A percentile compares a stretch with the other conserved stretches of the same genome.
These are phyloP conservation scores for Pachyrhizus erosus DNA, from an alignment of 306 rosid species.

Conservation along the genomic window DNA sequence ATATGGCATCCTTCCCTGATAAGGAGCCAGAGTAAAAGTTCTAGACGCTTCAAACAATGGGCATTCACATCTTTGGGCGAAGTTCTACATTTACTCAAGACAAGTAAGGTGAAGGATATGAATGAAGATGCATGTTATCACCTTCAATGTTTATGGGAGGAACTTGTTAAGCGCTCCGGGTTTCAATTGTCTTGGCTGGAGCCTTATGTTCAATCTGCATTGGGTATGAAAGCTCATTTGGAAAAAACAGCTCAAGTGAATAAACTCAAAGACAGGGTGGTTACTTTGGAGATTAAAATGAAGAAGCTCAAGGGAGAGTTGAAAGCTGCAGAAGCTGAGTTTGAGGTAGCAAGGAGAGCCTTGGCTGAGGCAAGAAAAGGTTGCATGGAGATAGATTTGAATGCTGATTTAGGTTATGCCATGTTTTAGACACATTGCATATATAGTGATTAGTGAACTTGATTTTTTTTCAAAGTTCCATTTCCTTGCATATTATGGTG, in stretches of 20 bases:
- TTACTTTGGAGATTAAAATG: slow-evolving; percentile 33
- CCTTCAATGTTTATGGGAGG: slow-evolving; percentile 42
- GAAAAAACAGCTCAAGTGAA: slow-evolving; percentile 15
- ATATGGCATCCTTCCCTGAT: slow-evolving; percentile 46
- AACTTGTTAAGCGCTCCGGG: slow-evolving; percentile 41
- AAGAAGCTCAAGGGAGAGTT: slow-evolving; percentile 41
- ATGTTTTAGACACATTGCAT: slow-evolving; percentile 29
- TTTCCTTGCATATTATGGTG: background rate
- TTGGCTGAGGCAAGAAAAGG: slow-evolving; percentile 28
- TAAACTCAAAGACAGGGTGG: background rate
- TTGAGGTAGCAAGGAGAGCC: slow-evolving; percentile 30
- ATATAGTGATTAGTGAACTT: background rate
- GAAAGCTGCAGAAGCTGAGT: slow-evolving; percentile 37
- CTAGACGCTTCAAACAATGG: slow-evolving; percentile 38
- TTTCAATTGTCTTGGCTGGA: slow-evolving; percentile 47
- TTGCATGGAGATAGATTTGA: slow-evolving; percentile 39
- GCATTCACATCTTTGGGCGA: slow-evolving; percentile 47
- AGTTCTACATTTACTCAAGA: slow-evolving; percentile 44
- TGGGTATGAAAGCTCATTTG: slow-evolving; percentile 15
- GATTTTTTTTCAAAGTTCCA: too few relatives aligned
- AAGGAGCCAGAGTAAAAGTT: slow-evolving; percentile 34
- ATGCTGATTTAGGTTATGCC: slow-evolving; percentile 46
- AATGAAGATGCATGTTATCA: slow-evolving; percentile 35
- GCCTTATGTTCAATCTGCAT: slow-evolving; percentile 50
- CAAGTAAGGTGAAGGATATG: slow-evolving; percentile 43